Conservation (phyloP, 192 early-diverging fungal genomes). For the Rhizophagus clarus region DNA sequence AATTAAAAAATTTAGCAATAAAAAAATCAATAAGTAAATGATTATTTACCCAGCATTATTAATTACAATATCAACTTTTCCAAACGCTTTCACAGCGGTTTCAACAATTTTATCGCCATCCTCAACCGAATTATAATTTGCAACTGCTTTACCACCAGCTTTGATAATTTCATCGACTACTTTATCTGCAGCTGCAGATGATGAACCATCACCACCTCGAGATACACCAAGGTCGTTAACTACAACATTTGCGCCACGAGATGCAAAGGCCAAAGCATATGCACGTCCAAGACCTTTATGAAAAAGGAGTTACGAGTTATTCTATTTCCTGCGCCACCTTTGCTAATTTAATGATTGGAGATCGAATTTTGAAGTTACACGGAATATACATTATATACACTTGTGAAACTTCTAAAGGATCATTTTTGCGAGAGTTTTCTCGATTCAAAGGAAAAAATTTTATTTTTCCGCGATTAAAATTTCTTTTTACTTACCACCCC, state of each 20-base stretch:
- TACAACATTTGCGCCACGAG: conserved; percentile 90
- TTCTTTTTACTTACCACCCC: conserved; percentile 69
- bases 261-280: conserved; percentile 90
- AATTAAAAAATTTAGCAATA: neutral
- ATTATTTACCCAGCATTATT: conserved; percentile 81
- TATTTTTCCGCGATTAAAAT: neutral
- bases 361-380: neutral
- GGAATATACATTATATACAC: conserved; percentile 9
- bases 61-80: conserved; percentile 92
- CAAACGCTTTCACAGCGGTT: conserved; percentile 94
- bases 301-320: conserved; percentile 13
- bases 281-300: conserved; percentile 72
- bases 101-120: conserved; percentile 98
- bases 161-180: conserved; percentile 92
- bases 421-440: neutral
- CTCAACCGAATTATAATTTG: conserved; percentile 97
- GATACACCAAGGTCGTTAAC: conserved; percentile 94
- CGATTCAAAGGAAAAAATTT: neutral
- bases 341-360: conserved; percentile 11
- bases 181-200: conserved; percentile 82
- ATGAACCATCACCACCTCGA: conserved; percentile 74
- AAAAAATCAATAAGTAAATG: neutral
- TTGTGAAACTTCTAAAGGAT: neutral
- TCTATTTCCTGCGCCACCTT: neutral
- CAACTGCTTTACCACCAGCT: conserved; percentile 90